Evolutionary conservation across 768 basidiomycete genomes (phyloP).

Genomic region (Pholiota molesta): DNA sequence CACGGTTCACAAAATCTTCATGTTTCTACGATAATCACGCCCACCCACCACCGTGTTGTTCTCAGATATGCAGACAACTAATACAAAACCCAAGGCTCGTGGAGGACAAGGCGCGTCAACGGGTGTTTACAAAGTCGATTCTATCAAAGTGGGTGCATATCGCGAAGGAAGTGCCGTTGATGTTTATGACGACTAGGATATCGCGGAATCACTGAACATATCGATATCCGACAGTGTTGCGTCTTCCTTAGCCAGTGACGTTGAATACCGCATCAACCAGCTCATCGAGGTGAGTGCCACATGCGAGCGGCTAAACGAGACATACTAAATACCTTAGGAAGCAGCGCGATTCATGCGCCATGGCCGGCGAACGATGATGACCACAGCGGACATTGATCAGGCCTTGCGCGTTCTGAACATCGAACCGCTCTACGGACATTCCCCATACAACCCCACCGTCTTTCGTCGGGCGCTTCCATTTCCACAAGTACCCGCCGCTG

Average conservation of each 20-base stretch:
- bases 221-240: conserved; percentile 81
- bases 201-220: conserved; percentile 86
- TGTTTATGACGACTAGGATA: conserved; percentile 58
- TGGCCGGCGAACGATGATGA: conserved; percentile 86
- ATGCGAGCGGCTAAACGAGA: neutral
- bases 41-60: neutral
- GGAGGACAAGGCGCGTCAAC: conserved; percentile 51
- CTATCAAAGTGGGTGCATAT: conserved; percentile 52
- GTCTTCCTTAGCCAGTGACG: conserved; percentile 88
- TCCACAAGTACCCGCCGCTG: conserved; percentile 52
- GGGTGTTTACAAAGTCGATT: conserved; percentile 65
- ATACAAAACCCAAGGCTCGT: conserved; percentile 50
- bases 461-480: conserved; percentile 65
- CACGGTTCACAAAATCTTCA: neutral
- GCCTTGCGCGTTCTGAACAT: conserved; percentile 94
- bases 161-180: neutral
- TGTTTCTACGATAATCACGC: neutral
- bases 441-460: conserved; percentile 60
- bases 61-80: conserved; percentile 17
- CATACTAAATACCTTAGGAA: conserved; percentile 56
- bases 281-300: conserved; percentile 74
- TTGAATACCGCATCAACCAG: conserved; percentile 95
- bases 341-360: conserved; percentile 97
- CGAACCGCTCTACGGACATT: conserved; percentile 92
- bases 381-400: conserved; percentile 89